A percentile compares a stretch with the other conserved stretches of the same genome.
phyloP scores from a whole-genome alignment of 1,284 basidiomycete species.

The Puccinia triticina region DNA sequence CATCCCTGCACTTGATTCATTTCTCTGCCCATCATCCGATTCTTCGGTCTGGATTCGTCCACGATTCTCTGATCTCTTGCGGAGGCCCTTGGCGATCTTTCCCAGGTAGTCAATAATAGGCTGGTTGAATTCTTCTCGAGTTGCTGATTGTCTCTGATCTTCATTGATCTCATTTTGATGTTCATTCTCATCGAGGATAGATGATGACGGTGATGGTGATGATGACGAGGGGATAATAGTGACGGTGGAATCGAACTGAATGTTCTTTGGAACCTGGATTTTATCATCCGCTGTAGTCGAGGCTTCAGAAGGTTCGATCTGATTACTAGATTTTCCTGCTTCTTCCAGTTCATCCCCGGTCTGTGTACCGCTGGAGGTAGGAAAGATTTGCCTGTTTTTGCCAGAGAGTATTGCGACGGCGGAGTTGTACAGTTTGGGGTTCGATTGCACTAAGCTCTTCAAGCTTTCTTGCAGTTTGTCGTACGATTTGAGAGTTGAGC shows the following conservation, averaged over 20 bases:
- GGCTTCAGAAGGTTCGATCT: background rate
- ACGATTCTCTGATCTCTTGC: constrained; percentile 15
- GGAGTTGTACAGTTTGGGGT: background rate
- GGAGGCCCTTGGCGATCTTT: background rate
- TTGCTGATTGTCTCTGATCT: background rate
- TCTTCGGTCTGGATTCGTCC: background rate
- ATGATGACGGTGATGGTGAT: background rate
- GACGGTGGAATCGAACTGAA: background rate
- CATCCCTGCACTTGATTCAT: no score
- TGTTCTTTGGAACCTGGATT: background rate
- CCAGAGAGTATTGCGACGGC: background rate
- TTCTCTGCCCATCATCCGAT: background rate
- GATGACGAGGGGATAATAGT: background rate
- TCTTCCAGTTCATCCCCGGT: background rate
- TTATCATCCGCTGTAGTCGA: background rate
- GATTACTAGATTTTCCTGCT: background rate
- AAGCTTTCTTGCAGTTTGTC: background rate
- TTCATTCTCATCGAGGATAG: background rate
- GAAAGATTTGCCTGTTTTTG: background rate
- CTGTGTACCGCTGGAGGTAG: background rate
- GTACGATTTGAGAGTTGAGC: background rate
- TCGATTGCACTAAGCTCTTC: background rate
- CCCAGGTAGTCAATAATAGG: constrained; percentile 1
- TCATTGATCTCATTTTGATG: background rate
- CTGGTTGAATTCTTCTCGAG: constrained; percentile 5